These are phyloP conservation scores for Metarhizium rileyi DNA, from an alignment of 2,329 filamentous ascomycete species.

Conservation along the genomic window DNA sequence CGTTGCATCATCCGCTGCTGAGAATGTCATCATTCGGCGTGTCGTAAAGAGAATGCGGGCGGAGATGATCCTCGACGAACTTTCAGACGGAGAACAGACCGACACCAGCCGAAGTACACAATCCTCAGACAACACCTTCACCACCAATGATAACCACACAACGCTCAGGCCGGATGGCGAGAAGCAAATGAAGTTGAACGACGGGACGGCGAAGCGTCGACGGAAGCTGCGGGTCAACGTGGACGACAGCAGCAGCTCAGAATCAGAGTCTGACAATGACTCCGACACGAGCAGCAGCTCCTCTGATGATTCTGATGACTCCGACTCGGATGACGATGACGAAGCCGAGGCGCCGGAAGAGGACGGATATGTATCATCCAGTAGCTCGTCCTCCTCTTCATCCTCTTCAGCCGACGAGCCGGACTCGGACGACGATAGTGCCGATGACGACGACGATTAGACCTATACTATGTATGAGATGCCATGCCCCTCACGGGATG, in stretches of 20 bases:
- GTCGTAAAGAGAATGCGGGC: constrained; percentile 55
- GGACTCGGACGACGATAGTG: constrained; percentile 20
- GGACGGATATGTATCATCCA: constrained; percentile 24
- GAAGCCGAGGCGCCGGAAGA: constrained; percentile 7
- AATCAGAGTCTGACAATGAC: constrained; percentile 19
- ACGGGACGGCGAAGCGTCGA: constrained; percentile 38
- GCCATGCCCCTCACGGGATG: constrained; percentile 1
- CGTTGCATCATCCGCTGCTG: constrained; percentile 38
- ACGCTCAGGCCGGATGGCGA: constrained; percentile 20
- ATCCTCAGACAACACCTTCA: constrained; percentile 19
- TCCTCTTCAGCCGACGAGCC: constrained; percentile 26
- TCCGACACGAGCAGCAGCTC: constrained; percentile 26
- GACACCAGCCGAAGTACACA: constrained; percentile 21
- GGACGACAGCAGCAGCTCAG: constrained; percentile 32
- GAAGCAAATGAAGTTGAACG: constrained; percentile 34
- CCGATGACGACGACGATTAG: constrained; percentile 5
- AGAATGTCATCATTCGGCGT: constrained; percentile 40
- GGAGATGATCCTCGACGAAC: constrained; percentile 45
- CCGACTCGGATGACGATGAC: constrained; percentile 17
- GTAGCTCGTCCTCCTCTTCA: constrained; percentile 33
- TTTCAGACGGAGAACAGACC: constrained; percentile 39
- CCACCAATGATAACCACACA: constrained; percentile 17
- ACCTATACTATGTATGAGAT: constrained; percentile 2
- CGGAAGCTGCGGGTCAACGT: constrained; percentile 41
- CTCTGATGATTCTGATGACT: constrained; percentile 26